These are phyloP conservation scores for Dissoconium aciculare DNA, from an alignment of 2,329 filamentous ascomycete species.

Conservation along the genomic window DNA sequence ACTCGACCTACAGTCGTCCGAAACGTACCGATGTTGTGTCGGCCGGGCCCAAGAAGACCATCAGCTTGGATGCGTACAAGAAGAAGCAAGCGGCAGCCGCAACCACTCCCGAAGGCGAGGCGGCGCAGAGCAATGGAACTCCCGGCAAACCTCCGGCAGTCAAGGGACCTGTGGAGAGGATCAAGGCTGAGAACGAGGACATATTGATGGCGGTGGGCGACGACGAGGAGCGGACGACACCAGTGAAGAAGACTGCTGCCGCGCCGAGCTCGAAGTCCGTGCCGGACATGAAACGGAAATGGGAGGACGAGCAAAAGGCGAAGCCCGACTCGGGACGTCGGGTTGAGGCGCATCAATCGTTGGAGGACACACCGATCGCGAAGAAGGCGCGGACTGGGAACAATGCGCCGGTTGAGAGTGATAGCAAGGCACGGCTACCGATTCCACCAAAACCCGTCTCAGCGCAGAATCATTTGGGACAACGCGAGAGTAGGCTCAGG, in stretches of 20 bases:
- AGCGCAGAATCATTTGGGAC: no score
- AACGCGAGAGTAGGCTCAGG: no score
- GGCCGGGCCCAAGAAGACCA: conserved; percentile 42
- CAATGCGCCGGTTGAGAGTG: neutral
- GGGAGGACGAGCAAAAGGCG: conserved; percentile 5
- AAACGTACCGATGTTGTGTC: no score
- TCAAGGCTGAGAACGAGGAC: conserved; percentile 21
- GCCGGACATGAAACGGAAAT: conserved; percentile 17
- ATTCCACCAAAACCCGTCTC: neutral
- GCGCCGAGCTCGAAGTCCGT: neutral
- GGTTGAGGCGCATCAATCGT: neutral
- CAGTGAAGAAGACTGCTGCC: conserved; percentile 6
- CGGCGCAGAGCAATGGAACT: conserved; percentile 10
- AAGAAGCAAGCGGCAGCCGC: conserved; percentile 35
- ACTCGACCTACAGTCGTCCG: no score
- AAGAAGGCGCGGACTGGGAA: neutral
- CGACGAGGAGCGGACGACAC: conserved; percentile 9
- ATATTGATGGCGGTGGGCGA: conserved; percentile 17
- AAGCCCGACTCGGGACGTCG: neutral
- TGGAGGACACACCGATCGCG: neutral
- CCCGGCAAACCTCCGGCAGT: conserved; percentile 17
- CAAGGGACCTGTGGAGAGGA: conserved; percentile 20
- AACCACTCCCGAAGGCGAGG: conserved; percentile 17
- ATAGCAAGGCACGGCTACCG: neutral
- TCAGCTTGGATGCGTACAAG: conserved; percentile 46